Percentiles rank a stretch among this genome's conserved stretches.
Conservation (phyloP, 148 eudicot species). For the Cornus florida region DNA sequence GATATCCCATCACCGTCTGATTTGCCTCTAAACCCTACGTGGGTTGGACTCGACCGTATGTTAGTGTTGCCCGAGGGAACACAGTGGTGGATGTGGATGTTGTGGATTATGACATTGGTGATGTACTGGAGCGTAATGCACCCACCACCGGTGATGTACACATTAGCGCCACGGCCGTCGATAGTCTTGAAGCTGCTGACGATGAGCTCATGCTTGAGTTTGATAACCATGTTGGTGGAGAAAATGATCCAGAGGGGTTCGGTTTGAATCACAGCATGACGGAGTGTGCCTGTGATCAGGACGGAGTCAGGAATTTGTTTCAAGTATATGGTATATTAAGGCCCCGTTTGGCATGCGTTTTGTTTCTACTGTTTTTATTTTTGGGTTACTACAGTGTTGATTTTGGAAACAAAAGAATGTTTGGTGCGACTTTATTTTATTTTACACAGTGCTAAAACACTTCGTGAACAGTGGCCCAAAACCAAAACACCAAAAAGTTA, state of each 20-base stretch:
- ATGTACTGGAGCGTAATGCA: slow-evolving; percentile 66
- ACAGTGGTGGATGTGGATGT: slow-evolving; percentile 57
- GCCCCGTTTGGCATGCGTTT: no score
- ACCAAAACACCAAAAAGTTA: no score
- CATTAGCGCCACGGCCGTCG: slow-evolving; percentile 74
- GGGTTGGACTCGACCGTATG: slow-evolving; percentile 38
- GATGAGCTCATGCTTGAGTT: slow-evolving; percentile 47
- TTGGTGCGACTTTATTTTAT: no score
- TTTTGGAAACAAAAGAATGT: no score
- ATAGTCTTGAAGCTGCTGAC: slow-evolving; percentile 66
- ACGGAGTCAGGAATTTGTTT: no score
- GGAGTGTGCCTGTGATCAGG: slow-evolving; percentile 43
- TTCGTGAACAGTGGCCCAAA: no score
- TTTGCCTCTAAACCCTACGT: slow-evolving; percentile 27
- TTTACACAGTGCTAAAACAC: no score
- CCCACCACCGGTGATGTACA: slow-evolving; percentile 67
- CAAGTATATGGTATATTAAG: no score
- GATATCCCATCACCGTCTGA: slow-evolving; percentile 83
- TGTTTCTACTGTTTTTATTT: no score
- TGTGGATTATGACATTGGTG: slow-evolving; percentile 69
- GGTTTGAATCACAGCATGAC: slow-evolving; percentile 64
- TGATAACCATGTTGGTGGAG: slow-evolving; percentile 53
- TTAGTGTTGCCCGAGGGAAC: slow-evolving; percentile 40
- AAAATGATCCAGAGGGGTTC: slow-evolving; percentile 77
- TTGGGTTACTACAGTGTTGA: no score